phyloP scores from a whole-genome alignment of 140 eudicot genomes.

The Anethum foeniculum region DNA sequence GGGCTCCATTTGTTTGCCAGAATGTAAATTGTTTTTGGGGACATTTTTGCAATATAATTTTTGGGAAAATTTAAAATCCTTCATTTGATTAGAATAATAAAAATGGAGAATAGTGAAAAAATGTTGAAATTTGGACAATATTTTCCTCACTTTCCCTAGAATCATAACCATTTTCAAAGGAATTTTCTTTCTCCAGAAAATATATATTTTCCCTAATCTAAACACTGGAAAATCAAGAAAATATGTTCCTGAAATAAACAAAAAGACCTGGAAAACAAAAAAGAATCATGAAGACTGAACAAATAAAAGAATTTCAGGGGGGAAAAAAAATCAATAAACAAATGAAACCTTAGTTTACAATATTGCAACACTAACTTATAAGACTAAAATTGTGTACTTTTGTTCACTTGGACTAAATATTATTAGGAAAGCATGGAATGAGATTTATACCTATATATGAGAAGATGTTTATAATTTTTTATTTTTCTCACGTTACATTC shows the following conservation, averaged over 20 bases:
- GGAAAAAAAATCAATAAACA: too few relatives aligned
- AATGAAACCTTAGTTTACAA: background rate
- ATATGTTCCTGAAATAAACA: background rate
- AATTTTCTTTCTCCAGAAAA: background rate
- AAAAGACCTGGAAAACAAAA: background rate
- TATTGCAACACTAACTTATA: background rate
- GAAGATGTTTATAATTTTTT: too few relatives aligned
- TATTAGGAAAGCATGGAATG: too few relatives aligned
- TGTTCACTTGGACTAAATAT: too few relatives aligned
- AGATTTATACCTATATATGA: too few relatives aligned
- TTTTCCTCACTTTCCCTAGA: background rate
- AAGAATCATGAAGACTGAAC: background rate
- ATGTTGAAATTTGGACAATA: background rate
- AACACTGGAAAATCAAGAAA: background rate
- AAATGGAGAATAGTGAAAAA: background rate
- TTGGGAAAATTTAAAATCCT: background rate
- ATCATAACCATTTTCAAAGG: background rate
- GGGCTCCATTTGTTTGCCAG: background rate
- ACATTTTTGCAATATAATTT: background rate
- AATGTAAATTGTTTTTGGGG: background rate
- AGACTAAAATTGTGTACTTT: background rate
- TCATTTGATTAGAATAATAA: background rate
- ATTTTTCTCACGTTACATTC: too few relatives aligned
- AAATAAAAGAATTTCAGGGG: too few relatives aligned
- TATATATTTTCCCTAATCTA: background rate